Percentiles rank a stretch among this genome's conserved stretches.
These are phyloP conservation scores for Sporothrix phasma DNA, from an alignment of 2,329 filamentous ascomycete species.

Conservation along the genomic window DNA sequence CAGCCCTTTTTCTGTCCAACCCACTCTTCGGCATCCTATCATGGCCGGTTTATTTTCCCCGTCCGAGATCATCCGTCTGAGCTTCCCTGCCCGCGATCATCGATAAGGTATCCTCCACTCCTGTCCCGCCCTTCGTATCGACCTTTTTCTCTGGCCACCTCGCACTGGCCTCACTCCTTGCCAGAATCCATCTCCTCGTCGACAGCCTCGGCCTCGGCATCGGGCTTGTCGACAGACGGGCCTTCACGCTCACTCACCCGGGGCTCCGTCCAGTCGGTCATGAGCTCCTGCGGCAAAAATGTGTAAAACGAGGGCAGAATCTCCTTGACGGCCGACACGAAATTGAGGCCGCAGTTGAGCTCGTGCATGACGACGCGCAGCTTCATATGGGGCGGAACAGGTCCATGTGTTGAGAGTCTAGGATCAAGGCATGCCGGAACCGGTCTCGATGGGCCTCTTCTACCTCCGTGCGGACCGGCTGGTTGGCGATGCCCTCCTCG, in stretches of 20 bases:
- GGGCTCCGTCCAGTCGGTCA: slow-evolving; percentile 56
- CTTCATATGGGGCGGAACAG: slow-evolving; percentile 54
- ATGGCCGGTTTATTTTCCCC: not conserved
- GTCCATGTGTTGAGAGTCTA: slow-evolving; percentile 50
- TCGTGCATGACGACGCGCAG: slow-evolving; percentile 45
- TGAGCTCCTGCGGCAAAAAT: slow-evolving; percentile 58
- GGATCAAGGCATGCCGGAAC: slow-evolving; percentile 40
- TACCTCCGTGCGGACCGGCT: slow-evolving; percentile 26
- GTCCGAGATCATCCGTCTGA: not conserved
- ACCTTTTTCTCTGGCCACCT: not conserved
- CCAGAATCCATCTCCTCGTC: slow-evolving; percentile 17
- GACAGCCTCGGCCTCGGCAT: slow-evolving; percentile 22
- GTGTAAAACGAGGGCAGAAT: slow-evolving; percentile 54
- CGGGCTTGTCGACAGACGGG: slow-evolving; percentile 33
- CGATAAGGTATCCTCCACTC: not conserved
- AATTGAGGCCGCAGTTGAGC: slow-evolving; percentile 50
- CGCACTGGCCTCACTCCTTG: not conserved
- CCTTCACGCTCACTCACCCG: slow-evolving; percentile 34
- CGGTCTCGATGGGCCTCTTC: slow-evolving; percentile 21
- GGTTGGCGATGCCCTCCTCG: slow-evolving; percentile 38
- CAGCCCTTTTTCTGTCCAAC: not conserved
- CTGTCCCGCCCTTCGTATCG: not conserved
- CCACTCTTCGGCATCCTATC: not conserved
- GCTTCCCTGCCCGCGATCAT: no score
- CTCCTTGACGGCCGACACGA: slow-evolving; percentile 49